Percentiles rank a stretch among this genome's conserved stretches.
These are phyloP conservation scores for Rhynchospora tenuis DNA, from an alignment of 176 grass and related monocot species.

Conservation along the genomic window DNA sequence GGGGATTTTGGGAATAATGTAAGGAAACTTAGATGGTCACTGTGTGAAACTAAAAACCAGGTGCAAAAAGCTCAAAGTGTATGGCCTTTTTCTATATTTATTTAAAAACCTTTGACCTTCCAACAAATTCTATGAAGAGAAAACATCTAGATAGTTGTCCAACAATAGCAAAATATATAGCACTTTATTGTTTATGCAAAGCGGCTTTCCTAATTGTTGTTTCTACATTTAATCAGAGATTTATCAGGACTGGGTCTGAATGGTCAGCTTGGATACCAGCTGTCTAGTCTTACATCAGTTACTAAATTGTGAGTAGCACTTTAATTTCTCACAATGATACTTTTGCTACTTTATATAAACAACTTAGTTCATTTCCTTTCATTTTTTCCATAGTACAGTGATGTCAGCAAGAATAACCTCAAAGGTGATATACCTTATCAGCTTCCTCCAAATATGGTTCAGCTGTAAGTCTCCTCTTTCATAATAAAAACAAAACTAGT, in stretches of 20 bases:
- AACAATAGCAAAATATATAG: background rate
- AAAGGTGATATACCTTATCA: slow-evolving; percentile 76
- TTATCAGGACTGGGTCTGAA: slow-evolving; percentile 65
- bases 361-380: slow-evolving; percentile 57
- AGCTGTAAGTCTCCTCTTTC: slow-evolving; percentile 49
- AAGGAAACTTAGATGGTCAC: background rate
- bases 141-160: too few species aligned
- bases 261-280: slow-evolving; percentile 71
- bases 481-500: background rate
- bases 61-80: background rate
- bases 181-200: background rate
- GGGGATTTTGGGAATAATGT: background rate
- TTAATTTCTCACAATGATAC: slow-evolving; percentile 21
- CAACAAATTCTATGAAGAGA: background rate
- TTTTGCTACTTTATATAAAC: slow-evolving; percentile 32
- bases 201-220: slow-evolving; percentile 22
- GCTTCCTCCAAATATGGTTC: slow-evolving; percentile 76
- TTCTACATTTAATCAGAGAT: slow-evolving; percentile 35
- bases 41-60: background rate
- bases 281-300: slow-evolving; percentile 76
- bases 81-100: background rate
- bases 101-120: background rate
- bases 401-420: slow-evolving; percentile 91
- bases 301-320: slow-evolving; percentile 87
- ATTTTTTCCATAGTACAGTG: slow-evolving; percentile 83